These are phyloP conservation scores for Salix suchowensis DNA, from an alignment of 345 rosid genomes.

Conservation along the genomic window DNA sequence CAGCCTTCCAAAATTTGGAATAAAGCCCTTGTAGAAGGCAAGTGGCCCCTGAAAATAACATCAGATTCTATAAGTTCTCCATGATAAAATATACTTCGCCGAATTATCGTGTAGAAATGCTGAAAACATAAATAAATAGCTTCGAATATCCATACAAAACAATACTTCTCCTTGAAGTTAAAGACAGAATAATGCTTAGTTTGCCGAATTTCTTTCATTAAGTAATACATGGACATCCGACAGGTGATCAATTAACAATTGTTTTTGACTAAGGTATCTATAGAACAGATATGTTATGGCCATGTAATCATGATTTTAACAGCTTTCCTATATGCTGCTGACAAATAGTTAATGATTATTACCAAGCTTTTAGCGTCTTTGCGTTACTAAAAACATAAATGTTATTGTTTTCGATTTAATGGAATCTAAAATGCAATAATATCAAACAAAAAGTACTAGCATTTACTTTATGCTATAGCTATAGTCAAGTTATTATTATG, in stretches of 20 bases:
- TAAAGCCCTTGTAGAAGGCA: constrained; percentile 90
- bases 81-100: neutral
- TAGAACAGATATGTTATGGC: neutral
- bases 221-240: neutral
- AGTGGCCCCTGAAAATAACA: constrained; percentile 55
- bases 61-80: neutral
- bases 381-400: neutral
- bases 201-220: neutral
- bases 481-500: no score
- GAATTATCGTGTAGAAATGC: neutral
- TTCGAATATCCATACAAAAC: neutral
- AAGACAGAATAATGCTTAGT: neutral
- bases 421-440: neutral
- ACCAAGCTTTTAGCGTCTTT: neutral
- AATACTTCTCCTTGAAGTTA: neutral
- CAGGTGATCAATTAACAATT: neutral
- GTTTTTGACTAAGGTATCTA: neutral
- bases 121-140: neutral
- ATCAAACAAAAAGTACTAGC: neutral
- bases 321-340: neutral
- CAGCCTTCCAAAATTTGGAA: constrained; percentile 81
- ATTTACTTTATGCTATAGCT: neutral
- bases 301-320: neutral
- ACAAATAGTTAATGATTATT: neutral
- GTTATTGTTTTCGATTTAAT: neutral